Conservation (phyloP, 2,329 filamentous ascomycete genomes). For the Tolypocladium endophyticum region DNA sequence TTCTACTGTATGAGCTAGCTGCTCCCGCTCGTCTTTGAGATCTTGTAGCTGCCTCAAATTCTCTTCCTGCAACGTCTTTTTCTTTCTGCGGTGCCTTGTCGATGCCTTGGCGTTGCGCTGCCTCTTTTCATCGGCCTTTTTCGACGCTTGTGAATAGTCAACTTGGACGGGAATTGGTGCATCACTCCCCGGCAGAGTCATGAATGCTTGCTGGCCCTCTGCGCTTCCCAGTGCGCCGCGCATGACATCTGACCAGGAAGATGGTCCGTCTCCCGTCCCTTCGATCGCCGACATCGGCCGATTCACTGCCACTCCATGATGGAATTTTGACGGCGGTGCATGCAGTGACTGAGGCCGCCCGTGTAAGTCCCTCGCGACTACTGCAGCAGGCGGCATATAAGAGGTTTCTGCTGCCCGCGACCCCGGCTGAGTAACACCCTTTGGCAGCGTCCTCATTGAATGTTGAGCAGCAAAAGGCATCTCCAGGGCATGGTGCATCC, state of each 20-base stretch:
- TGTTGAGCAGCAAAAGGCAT: conserved; percentile 11
- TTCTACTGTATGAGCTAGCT: conserved; percentile 45
- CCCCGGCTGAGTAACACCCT: conserved; percentile 25
- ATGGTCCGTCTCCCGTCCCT: conserved; percentile 11
- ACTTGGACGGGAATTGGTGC: conserved; percentile 51
- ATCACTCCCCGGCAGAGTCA: conserved; percentile 26
- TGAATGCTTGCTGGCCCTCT: conserved; percentile 26
- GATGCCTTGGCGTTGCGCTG: conserved; percentile 79
- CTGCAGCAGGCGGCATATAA: conserved; percentile 12
- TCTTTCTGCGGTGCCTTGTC: conserved; percentile 67
- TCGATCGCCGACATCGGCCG: conserved; percentile 11
- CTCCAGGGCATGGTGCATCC: conserved; percentile 13
- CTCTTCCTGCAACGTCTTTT: conserved; percentile 74
- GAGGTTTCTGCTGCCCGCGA: conserved; percentile 12
- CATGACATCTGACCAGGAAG: conserved; percentile 21
- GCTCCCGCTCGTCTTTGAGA: conserved; percentile 56
- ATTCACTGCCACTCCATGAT: conserved; percentile 8
- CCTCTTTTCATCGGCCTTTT: conserved; percentile 74
- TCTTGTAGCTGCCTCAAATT: conserved; percentile 58
- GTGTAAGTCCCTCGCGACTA: conserved; percentile 10
- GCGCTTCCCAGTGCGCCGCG: conserved; percentile 15
- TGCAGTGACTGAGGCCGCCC: conserved; percentile 7
- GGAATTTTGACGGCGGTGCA: conserved; percentile 11
- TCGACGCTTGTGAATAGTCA: conserved; percentile 72
- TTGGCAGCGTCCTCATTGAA: conserved; percentile 15